These are phyloP conservation scores for Tuber borchii DNA, from an alignment of 495 filamentous ascomycete species.

Conservation along the genomic window DNA sequence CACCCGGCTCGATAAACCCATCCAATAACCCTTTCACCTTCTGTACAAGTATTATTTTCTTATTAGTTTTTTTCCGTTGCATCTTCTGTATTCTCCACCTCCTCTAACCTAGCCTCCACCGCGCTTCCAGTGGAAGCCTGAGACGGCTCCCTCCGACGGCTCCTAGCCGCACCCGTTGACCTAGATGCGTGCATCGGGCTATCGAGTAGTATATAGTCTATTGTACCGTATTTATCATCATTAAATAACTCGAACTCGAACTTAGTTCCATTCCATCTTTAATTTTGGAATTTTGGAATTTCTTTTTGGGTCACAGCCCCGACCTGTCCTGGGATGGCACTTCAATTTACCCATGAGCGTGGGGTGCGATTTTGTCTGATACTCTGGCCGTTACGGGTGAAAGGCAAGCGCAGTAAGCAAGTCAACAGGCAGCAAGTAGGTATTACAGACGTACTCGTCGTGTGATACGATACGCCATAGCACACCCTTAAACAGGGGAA, in stretches of 20 bases:
- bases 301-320: not conserved
- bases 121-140: not conserved
- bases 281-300: not conserved
- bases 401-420: not conserved
- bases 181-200: not conserved
- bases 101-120: not conserved
- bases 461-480: too few relatives aligned
- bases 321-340: not conserved
- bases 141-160: not conserved
- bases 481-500: too few relatives aligned
- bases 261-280: not conserved
- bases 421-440: not conserved
- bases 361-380: not conserved
- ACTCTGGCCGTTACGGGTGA: not conserved
- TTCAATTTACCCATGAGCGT: not conserved
- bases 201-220: constrained; percentile 1
- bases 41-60: constrained; percentile 4
- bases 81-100: not conserved
- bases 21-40: not conserved
- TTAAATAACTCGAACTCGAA: not conserved
- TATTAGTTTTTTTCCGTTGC: not conserved
- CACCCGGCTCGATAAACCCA: not conserved
- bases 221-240: not conserved
- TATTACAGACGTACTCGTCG: too few relatives aligned
- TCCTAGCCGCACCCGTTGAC: not conserved